phyloP scores from a whole-genome alignment of 2,329 filamentous ascomycete genomes.

The Pyrenophora teres region DNA sequence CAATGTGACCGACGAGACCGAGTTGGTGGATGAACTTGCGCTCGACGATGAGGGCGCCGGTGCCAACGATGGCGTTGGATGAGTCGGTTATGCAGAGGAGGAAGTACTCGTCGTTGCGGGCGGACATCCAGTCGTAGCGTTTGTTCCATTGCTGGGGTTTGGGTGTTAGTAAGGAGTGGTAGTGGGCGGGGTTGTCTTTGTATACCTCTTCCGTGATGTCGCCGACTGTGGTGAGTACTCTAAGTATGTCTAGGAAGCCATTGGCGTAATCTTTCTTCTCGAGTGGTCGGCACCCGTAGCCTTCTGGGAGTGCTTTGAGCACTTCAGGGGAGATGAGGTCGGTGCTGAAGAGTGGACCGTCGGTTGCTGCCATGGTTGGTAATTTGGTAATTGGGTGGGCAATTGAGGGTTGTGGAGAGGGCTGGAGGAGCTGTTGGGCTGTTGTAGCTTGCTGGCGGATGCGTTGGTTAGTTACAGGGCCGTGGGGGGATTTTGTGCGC shows the following conservation, averaged over 20 bases:
- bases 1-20: slow-evolving; percentile 89
- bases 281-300: slow-evolving; percentile 82
- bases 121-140: slow-evolving; percentile 80
- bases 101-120: slow-evolving; percentile 79
- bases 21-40: slow-evolving; percentile 88
- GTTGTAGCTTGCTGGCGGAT: background rate
- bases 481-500: slow-evolving; percentile 10
- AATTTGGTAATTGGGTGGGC: background rate
- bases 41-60: slow-evolving; percentile 88
- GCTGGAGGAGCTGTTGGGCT: background rate
- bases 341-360: slow-evolving; percentile 72
- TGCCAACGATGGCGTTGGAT: slow-evolving; percentile 76
- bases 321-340: slow-evolving; percentile 79
- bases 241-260: slow-evolving; percentile 88
- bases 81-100: slow-evolving; percentile 83
- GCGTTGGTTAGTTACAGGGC: background rate
- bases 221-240: slow-evolving; percentile 90
- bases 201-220: slow-evolving; percentile 72
- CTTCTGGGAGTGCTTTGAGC: slow-evolving; percentile 71
- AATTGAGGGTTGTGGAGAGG: background rate
- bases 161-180: background rate
- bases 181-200: background rate
- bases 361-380: slow-evolving; percentile 23
- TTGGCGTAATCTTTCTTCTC: slow-evolving; percentile 75
- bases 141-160: slow-evolving; percentile 62